phyloP scores from a whole-genome alignment of 306 rosid genomes.

The Begonia loranthoides region DNA sequence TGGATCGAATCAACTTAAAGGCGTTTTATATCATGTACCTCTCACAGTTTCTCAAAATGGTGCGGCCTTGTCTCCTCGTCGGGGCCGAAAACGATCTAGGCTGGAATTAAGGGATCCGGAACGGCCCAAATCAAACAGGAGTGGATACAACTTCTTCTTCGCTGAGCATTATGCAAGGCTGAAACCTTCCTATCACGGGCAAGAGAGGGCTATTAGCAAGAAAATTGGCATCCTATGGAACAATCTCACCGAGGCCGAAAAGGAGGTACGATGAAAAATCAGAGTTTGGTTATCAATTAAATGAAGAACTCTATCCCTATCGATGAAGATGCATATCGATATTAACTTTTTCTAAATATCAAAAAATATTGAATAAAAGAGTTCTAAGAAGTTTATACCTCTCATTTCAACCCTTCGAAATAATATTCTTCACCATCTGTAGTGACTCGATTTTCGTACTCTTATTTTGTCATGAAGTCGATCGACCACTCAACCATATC shows the following conservation, averaged over 20 bases:
- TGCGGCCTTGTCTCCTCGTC: conserved; percentile 17
- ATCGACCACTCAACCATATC: too few species aligned
- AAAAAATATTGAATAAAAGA: too few species aligned
- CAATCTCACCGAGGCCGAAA: conserved; percentile 66
- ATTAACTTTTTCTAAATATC: too few species aligned
- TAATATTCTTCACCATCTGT: too few species aligned
- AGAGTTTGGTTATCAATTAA: too few species aligned
- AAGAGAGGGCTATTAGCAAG: conserved; percentile 66
- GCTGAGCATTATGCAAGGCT: conserved; percentile 63
- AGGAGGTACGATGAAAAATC: conserved; percentile 32
- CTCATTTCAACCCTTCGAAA: too few species aligned
- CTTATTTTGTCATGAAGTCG: too few species aligned
- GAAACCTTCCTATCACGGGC: conserved; percentile 45
- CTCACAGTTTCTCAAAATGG: conserved; percentile 17
- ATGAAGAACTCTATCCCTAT: too few species aligned
- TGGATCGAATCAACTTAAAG: conserved; percentile 52
- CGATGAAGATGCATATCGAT: too few species aligned
- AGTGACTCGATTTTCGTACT: too few species aligned
- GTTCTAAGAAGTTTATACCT: too few species aligned
- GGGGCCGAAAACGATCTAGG: conserved; percentile 38
- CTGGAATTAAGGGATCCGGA: conserved; percentile 44
- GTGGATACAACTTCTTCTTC: conserved; percentile 67
- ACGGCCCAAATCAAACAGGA: conserved; percentile 64
- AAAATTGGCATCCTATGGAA: conserved; percentile 57
- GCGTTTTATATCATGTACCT: conserved; percentile 61